phyloP scores from a whole-genome alignment of 2,329 filamentous ascomycete species.

The Sclerotinia sclerotiorum region DNA sequence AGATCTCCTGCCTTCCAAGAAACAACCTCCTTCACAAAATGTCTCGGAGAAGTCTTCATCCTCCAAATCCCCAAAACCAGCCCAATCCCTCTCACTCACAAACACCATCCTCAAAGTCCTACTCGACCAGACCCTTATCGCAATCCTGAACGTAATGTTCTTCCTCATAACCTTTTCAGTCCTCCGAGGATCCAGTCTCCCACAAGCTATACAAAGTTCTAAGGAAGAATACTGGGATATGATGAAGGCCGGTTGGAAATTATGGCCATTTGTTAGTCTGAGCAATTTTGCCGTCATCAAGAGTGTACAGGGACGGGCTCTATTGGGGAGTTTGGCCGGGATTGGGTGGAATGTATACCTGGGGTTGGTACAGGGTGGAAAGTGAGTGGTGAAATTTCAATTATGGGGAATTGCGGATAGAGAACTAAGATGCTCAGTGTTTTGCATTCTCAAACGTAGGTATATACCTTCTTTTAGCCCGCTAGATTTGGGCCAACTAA shows the following conservation, averaged over 20 bases:
- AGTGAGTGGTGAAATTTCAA: neutral
- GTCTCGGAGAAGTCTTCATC: neutral
- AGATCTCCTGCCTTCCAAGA: conserved; percentile 65
- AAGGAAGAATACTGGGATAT: conserved; percentile 62
- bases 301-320: conserved; percentile 67
- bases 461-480: neutral
- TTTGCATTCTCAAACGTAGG: neutral
- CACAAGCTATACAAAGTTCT: conserved; percentile 44
- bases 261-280: conserved; percentile 71
- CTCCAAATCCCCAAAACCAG: conserved; percentile 36
- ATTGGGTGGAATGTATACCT: conserved; percentile 75
- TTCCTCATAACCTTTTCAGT: conserved; percentile 58
- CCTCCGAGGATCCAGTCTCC: conserved; percentile 45
- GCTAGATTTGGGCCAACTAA: neutral
- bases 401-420: no score
- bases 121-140: conserved; percentile 61
- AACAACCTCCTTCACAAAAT: neutral
- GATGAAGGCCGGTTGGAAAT: conserved; percentile 66
- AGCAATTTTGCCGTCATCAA: conserved; percentile 68
- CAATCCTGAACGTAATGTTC: conserved; percentile 62
- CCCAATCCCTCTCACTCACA: conserved; percentile 45
- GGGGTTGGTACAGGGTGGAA: conserved; percentile 56
- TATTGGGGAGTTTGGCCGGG: conserved; percentile 71
- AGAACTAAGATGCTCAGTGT: neutral
- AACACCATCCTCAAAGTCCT: conserved; percentile 44